These are phyloP conservation scores for Monosporozyma yasuniensis DNA, from an alignment of 805 yeast species.

Conservation along the genomic window DNA sequence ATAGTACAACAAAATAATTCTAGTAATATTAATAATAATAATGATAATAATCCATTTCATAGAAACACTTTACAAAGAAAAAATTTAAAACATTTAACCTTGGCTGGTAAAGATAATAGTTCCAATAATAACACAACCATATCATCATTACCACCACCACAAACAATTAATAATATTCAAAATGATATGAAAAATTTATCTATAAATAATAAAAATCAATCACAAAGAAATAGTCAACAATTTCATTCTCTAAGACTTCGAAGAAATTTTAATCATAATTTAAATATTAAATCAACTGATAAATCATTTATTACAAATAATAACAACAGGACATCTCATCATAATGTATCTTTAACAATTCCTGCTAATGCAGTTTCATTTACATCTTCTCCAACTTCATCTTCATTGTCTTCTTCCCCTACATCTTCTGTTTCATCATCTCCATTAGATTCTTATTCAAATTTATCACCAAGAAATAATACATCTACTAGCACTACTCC, in stretches of 20 bases:
- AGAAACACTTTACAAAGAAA: constrained; percentile 45
- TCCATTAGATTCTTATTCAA: not conserved
- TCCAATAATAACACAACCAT: not conserved
- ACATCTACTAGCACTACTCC: too few relatives aligned
- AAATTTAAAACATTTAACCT: constrained; percentile 49
- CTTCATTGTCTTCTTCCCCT: not conserved
- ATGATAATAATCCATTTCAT: constrained; percentile 18
- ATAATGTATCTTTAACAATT: not conserved
- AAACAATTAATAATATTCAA: not conserved
- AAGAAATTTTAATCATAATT: not conserved
- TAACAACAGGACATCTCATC: not conserved
- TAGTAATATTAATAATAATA: not conserved
- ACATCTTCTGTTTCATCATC: not conserved
- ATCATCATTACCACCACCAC: not conserved
- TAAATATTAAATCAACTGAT: not conserved
- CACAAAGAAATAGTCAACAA: not conserved
- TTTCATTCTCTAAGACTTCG: not conserved
- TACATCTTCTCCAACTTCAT: not conserved
- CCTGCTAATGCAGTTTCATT: not conserved
- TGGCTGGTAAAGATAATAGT: constrained; percentile 14
- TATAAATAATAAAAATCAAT: not conserved
- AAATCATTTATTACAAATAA: not conserved
- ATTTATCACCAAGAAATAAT: not conserved
- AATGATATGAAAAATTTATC: not conserved
- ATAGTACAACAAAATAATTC: too few relatives aligned